Evolutionary conservation across 208 protist species (phyloP).

Genomic region (Trypanosoma scelopori): DNA sequence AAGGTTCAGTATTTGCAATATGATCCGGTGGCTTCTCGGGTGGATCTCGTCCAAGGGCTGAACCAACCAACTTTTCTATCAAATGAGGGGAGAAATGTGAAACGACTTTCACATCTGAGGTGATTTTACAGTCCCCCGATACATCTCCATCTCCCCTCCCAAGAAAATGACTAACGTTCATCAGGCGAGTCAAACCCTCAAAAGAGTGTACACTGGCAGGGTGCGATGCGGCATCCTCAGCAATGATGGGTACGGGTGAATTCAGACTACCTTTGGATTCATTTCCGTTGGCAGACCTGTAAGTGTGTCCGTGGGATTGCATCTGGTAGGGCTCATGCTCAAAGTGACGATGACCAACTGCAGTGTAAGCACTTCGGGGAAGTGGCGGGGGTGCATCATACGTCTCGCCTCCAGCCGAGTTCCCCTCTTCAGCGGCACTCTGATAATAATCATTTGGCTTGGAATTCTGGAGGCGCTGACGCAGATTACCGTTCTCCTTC

Average conservation of each 20-base stretch:
- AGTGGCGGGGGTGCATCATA: conserved; percentile 19
- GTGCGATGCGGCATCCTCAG: background rate
- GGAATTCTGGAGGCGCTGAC: background rate
- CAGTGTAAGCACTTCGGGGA: background rate
- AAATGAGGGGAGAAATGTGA: conserved; percentile 8
- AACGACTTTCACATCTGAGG: background rate
- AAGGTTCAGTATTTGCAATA: conserved; percentile 2
- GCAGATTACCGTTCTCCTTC: conserved; percentile 1
- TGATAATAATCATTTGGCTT: background rate
- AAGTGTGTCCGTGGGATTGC: too few species aligned
- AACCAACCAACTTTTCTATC: conserved; percentile 13
- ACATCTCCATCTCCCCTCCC: background rate
- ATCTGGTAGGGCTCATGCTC: too few species aligned
- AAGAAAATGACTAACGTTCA: conserved; percentile 18
- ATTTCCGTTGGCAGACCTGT: too few species aligned
- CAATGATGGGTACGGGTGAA: too few species aligned
- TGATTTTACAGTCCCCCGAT: background rate
- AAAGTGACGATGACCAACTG: too few species aligned
- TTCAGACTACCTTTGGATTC: too few species aligned
- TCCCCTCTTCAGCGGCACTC: background rate
- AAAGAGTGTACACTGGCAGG: background rate
- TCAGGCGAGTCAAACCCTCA: background rate
- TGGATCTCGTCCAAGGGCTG: background rate
- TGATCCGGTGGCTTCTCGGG: background rate
- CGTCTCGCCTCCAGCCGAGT: background rate